Percentiles rank a stretch among this genome's conserved stretches.
phyloP scores from a whole-genome alignment of 2,329 filamentous ascomycete genomes.

The Trichoderma sp. region DNA sequence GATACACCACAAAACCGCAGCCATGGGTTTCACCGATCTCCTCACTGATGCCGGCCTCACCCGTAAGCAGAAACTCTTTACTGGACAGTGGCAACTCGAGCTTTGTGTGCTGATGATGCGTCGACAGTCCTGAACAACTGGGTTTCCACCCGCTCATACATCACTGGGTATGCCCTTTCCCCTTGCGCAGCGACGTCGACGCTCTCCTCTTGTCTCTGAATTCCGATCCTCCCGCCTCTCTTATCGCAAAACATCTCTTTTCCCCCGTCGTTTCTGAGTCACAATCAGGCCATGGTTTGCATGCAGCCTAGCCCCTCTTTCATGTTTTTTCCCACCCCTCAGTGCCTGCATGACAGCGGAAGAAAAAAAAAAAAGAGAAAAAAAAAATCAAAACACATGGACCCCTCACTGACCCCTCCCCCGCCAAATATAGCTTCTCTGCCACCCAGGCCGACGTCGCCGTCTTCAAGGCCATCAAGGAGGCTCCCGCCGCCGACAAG shows the following conservation, averaged over 20 bases:
- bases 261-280: neutral
- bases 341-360: constrained; percentile 1
- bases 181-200: constrained; percentile 1
- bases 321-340: constrained; percentile 13
- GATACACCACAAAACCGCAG: constrained; percentile 21
- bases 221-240: neutral
- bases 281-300: constrained; percentile 1
- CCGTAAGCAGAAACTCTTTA: constrained; percentile 24
- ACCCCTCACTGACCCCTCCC: constrained; percentile 12
- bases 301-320: constrained; percentile 18
- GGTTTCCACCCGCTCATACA: constrained; percentile 71
- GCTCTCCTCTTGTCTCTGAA: neutral
- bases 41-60: constrained; percentile 57
- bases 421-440: constrained; percentile 41
- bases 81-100: neutral
- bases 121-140: constrained; percentile 62
- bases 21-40: constrained; percentile 65
- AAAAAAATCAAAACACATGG: constrained; percentile 1
- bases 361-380: constrained; percentile 6
- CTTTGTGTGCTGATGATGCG: constrained; percentile 15
- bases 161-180: constrained; percentile 63
- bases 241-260: neutral
- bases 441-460: constrained; percentile 95
- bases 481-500: constrained; percentile 74
- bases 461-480: constrained; percentile 84